Evolutionary conservation across 495 filamentous ascomycete species (phyloP).

Genomic region (Hypoxylon crocopeplum): DNA sequence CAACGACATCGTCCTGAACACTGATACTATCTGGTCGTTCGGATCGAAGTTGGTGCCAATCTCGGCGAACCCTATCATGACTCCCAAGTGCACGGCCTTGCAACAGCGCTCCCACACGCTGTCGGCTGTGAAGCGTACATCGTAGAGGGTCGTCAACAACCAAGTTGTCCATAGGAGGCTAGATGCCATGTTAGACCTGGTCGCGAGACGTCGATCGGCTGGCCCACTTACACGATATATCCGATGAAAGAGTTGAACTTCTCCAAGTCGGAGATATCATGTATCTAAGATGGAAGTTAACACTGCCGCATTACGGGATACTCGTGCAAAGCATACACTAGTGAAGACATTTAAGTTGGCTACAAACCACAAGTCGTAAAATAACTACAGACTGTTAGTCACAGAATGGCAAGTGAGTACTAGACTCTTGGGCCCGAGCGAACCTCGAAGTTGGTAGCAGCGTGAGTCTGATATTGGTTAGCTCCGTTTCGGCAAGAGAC

Average conservation of each 20-base stretch:
- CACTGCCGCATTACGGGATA: not conserved
- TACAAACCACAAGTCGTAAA: slow-evolving; percentile 74
- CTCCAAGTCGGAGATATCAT: slow-evolving; percentile 55
- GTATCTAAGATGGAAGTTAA: slow-evolving; percentile 49
- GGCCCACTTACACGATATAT: slow-evolving; percentile 62
- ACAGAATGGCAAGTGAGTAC: not conserved
- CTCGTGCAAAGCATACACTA: slow-evolving; percentile 38
- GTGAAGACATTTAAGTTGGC: slow-evolving; percentile 73
- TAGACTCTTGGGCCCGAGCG: not conserved
- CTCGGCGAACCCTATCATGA: slow-evolving; percentile 70
- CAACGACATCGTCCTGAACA: slow-evolving; percentile 59
- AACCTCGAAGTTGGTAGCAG: slow-evolving; percentile 34
- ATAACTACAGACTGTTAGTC: slow-evolving; percentile 57
- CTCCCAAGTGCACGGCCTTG: slow-evolving; percentile 67
- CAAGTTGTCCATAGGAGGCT: slow-evolving; percentile 75
- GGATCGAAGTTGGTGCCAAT: slow-evolving; percentile 63
- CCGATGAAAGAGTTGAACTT: slow-evolving; percentile 58
- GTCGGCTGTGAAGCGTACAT: slow-evolving; percentile 72
- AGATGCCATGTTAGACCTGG: slow-evolving; percentile 46
- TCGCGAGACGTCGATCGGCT: not conserved
- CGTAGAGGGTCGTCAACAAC: slow-evolving; percentile 71
- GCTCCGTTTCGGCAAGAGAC: not conserved
- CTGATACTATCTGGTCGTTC: slow-evolving; percentile 49
- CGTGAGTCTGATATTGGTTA: slow-evolving; percentile 21
- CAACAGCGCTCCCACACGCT: slow-evolving; percentile 69